Evolutionary conservation across 345 rosid genomes (phyloP), one percentile per base, ranked within the genome.

Genomic region (Camelina neglecta): DNA sequence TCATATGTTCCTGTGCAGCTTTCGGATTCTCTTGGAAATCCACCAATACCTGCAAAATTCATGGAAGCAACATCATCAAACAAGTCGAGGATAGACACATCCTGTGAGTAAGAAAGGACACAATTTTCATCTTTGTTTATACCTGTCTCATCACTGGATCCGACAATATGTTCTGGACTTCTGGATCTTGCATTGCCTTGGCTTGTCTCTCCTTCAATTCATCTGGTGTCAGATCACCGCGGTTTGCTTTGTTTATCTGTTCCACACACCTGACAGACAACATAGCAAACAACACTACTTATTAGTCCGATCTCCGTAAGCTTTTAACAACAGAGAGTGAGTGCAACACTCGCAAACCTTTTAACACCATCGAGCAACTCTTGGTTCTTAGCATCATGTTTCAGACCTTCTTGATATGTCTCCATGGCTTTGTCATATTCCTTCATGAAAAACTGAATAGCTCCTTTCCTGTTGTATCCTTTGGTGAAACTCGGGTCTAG

Each of bases 61-160:
- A 29, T 75, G 45, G 0, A 36, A 16, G 11, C 2, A 6, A 44
- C 18, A 65, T 57, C 18, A 45, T n/a, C 67, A 71, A 51, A 71
- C 35, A 56, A 15, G 41, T 23, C 75, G 31, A 29, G 31, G 31
- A 29, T 47, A 8, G 26, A 31, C 51, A 57, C 61, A 18, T 18
- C 7, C 15, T 4, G 2, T 36, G 6, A 33, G 50, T 9, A 6
- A 0, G 7, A 9, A 6, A 0, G 7, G 9, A 48, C 31, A 77
- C 36, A 35, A 7, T 21, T 21, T 3, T n/a, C 7, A 7, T 48
- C 18, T 12, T 24, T 55, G 21, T 16, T 35, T 16, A 16, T 73
- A 90, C 98, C 90, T 94, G 98, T 90, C 98, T 85, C 98, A 94
- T 92, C 24, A 94, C 93, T 10, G 98, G 98, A 78, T 94, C 98